Base-by-base conservation (phyloP, 164 flowering plant genomes). In the Chimonanthus praecox region DNA sequence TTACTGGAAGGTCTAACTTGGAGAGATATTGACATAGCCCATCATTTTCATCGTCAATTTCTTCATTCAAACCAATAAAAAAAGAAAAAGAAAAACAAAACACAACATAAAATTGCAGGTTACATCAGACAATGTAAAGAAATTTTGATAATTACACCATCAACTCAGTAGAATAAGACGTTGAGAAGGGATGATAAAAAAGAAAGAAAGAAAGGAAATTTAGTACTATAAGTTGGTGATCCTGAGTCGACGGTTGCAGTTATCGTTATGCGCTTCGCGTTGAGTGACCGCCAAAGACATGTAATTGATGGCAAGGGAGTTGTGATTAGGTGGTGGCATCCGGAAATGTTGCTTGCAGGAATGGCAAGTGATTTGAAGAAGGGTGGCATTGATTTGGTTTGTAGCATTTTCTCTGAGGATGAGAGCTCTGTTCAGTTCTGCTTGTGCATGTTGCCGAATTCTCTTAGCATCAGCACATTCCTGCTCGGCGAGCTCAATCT, bases 401-500 rank as follows among this genome's bases (percentile, higher is more conserved):
- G 81, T 79, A 33, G 98, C 93, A 7, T 88, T 88, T 7, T 89
- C 93, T 80, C 79, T 89, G 11, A 94, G 77, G 3, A 82, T 81
- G 21, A 82, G 85, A 2, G 97, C 98, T 63, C 84, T 90, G n/a
- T 89, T 89, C 0, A 94, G 75, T 78, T 94, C 94, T 2, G 87
- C 85, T 67, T 84, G 91, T 2, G 98, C 97, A 72, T 88, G 92
- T 58, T 87, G 91, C 81, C 98, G 79, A 0, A 94, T 88, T 46
- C 91, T 84, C 84, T 92, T 89, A 1, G 98, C 97, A 61, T 89
- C 86, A 2, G 84, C 82, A 7, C 92, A 94, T 75, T 94, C 98
- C 67, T 80, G 82, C 77, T 94, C 97, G 0, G 98, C 98, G 69
- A 87, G 20, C 64, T 92, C 92, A 8, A 89, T 88, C 86, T 92